Evolutionary conservation across 2,329 filamentous ascomycete genomes (phyloP), one percentile per base, ranked within the genome.

Genomic region (Phyllosticta citribraziliensis): DNA sequence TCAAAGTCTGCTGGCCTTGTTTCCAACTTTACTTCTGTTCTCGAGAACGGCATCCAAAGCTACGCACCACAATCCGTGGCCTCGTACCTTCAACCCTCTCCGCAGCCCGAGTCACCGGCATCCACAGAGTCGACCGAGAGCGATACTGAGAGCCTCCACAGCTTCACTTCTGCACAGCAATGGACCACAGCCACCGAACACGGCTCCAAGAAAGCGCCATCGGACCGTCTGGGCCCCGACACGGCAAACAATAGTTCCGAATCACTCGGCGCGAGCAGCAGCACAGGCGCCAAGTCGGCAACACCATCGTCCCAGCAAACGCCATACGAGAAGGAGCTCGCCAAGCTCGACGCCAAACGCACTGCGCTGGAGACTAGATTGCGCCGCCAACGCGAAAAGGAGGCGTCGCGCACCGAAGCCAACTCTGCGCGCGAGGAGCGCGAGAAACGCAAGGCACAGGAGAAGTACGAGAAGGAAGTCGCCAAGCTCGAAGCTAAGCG

Each of bases 401-500:
- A 82, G 35, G 77, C 78, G 2, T 64, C 65, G 22, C 51, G 56
- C 14, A 22, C 22, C 14, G 62, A 68, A 57, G 65, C 67, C 24
- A 65, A 19, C 14, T 33, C 57, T 14, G 84, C 87, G 68, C 86
- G 83, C 68, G 84, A 88, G 70, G 81, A 84, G 54, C 78, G 76
- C 55, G 84, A 88, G 20, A 56, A 58, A 65, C 68, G 67, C 62
- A 70, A 70, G 57, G 77, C 76, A 56, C 72, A 78, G 30, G 70
- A 75, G 22, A 63, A 76, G 60, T 76, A 74, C 47, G 67, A 71
- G 11, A 72, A 71, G 30, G 73, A 77, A 59, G 70, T 86, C 0
- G 81, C 82, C 52, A 88, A 87, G 69, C 83, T 86, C 58, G 83
- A 87, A 65, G 85, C 85, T 55, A 87, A 85, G 66, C 85, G 86